phyloP scores from a whole-genome alignment of 129 eudicot species.

The Flaveria brownii region DNA sequence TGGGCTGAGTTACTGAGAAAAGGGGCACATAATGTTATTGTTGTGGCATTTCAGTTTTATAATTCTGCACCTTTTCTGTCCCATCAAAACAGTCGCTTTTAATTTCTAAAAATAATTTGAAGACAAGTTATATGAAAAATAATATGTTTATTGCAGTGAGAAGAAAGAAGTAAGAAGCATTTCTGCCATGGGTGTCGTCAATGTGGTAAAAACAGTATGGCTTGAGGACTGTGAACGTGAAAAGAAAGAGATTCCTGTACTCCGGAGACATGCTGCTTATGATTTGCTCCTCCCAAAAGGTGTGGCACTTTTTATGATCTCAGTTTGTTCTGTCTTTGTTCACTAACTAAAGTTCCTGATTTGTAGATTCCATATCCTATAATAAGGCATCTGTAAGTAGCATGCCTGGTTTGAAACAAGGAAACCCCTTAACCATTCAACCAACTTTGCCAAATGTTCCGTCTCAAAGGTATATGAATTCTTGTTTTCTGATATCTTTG shows the following conservation, averaged over 20 bases:
- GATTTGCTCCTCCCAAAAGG: constrained; percentile 93
- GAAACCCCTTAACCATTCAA: constrained; percentile 40
- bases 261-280: constrained; percentile 71
- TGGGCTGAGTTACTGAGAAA: constrained; percentile 4
- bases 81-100: background rate
- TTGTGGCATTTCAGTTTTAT: background rate
- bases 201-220: constrained; percentile 75
- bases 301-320: constrained; percentile 16
- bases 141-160: constrained; percentile 57
- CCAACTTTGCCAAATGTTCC: constrained; percentile 37
- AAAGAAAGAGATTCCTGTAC: constrained; percentile 80
- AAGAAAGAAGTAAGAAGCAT: constrained; percentile 77
- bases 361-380: constrained; percentile 43
- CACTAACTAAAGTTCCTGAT: constrained; percentile 21
- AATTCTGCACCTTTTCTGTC: constrained; percentile 1
- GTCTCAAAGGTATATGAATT: constrained; percentile 27
- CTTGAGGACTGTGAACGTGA: constrained; percentile 81
- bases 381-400: constrained; percentile 45
- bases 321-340: constrained; percentile 15
- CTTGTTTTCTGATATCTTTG: constrained; percentile 35
- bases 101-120: background rate
- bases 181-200: constrained; percentile 81
- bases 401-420: constrained; percentile 41
- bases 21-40: background rate
- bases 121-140: background rate